Base-by-base conservation (phyloP, 768 basidiomycete species). In the Trichaptum fuscoviolaceum region DNA sequence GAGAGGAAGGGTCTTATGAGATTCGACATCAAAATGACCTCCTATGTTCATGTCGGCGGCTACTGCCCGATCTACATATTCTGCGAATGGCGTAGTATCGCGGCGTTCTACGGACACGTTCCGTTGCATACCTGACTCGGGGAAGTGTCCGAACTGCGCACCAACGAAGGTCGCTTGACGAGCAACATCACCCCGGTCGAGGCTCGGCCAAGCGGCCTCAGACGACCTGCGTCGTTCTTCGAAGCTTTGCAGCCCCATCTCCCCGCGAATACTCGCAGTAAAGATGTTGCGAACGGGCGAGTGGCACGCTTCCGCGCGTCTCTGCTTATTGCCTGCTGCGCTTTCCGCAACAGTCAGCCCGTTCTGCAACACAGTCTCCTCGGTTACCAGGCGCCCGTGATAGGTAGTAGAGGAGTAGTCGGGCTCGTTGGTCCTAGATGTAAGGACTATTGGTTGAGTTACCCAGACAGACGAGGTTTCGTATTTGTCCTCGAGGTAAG, bases 301-400 rank as follows among this genome's bases (percentile, higher is more conserved):
- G 87, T 87, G 83, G 82, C 88, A 87, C 87, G 88, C 87, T 85
- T 91, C 83, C 85, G 88, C 89, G 87, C 80, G 88, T 77, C 83
- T 74, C 86, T 90, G 90, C 90, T 92, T 91, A 90, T 90, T 91
- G 80, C 86, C 88, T 74, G 83, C 75, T 80, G 88, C 88, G 90
- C 90, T 85, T 75, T 75, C 87, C 88, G 90, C 87, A 80, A 77
- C 80, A 77, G 84, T 81, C 85, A 91, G 91, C 90, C 89, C 90
- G 77, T 76, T 77, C 67, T 76, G 73, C 42, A 20, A 12, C 15
- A 20, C 42, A 5, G 20, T 20, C 15, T 52, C 42, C 42, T 20
- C 42, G 91, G 90, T 90, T 89, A 79, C 83, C 87, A 81, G 85
- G 70, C 74, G 75, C 66, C 71, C 69, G 70, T 65, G 69, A 65